Percentiles rank a stretch among this genome's conserved stretches.
Evolutionary conservation across 306 rosid genomes (phyloP).

Genomic region (Lotus japonicus): DNA sequence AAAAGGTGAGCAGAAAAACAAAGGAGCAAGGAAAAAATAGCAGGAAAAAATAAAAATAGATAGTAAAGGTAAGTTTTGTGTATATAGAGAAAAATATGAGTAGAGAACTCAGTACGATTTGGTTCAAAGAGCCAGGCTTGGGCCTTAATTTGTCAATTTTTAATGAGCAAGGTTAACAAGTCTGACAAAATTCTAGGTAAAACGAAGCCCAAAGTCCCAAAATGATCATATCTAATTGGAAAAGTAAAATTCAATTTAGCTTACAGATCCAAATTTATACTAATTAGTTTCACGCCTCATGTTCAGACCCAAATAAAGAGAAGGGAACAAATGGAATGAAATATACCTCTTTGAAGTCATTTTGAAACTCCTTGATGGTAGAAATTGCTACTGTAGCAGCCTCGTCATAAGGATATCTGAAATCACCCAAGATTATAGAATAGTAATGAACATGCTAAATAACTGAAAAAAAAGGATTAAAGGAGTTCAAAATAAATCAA

Average conservation of each 20-base stretch:
- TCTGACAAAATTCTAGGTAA: neutral
- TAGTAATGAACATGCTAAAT: neutral
- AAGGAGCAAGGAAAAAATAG: neutral
- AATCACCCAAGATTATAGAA: neutral
- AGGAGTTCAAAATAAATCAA: neutral
- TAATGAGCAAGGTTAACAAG: neutral
- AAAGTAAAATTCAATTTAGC: neutral
- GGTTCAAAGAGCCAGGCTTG: neutral
- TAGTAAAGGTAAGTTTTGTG: neutral
- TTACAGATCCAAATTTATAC: neutral
- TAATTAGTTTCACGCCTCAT: neutral
- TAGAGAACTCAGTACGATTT: neutral
- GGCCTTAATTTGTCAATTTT: neutral
- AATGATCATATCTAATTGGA: neutral
- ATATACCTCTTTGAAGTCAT: slow-evolving; percentile 59
- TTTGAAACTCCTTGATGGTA: slow-evolving; percentile 45
- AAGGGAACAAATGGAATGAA: neutral
- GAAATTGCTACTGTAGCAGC: slow-evolving; percentile 57
- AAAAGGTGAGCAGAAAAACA: no score
- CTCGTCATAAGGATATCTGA: slow-evolving; percentile 66
- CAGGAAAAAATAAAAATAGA: neutral
- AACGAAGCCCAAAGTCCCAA: neutral
- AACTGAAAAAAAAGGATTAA: neutral
- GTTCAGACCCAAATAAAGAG: neutral
- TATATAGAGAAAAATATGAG: neutral